Evolutionary conservation across 345 rosid genomes (phyloP).

Genomic region (Hibiscus trionum): DNA sequence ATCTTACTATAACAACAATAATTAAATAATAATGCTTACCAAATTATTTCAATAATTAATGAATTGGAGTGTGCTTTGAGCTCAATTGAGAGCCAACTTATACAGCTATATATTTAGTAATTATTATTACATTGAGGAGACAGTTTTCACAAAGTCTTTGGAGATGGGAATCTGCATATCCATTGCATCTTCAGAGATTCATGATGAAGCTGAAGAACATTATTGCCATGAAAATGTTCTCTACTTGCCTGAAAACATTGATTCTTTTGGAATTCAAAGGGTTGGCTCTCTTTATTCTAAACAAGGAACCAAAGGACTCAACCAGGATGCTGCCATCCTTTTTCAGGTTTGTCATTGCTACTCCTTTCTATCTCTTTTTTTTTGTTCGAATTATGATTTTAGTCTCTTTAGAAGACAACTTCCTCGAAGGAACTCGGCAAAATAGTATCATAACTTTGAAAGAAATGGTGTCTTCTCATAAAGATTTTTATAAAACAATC

Average conservation of each 20-base stretch:
- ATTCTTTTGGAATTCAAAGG: conserved; percentile 9
- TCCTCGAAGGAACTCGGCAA: too few relatives aligned
- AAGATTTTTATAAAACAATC: too few relatives aligned
- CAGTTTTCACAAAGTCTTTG: conserved; percentile 13
- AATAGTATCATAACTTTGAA: too few relatives aligned
- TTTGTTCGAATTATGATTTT: not conserved
- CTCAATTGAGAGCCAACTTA: conserved; percentile 29
- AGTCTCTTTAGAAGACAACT: not conserved
- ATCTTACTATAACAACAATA: conserved; percentile 9
- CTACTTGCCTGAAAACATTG: not conserved
- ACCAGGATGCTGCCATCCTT: conserved; percentile 77
- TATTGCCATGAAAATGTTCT: conserved; percentile 14
- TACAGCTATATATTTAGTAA: not conserved
- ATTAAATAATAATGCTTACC: not conserved
- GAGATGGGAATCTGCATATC: conserved; percentile 24
- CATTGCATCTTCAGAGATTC: conserved; percentile 20
- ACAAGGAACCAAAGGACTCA: conserved; percentile 63
- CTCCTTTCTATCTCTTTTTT: not conserved
- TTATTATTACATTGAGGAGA: conserved; percentile 8
- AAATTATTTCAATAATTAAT: conserved; percentile 17
- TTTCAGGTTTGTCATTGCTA: conserved; percentile 33
- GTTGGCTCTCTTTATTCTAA: conserved; percentile 50
- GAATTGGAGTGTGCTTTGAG: conserved; percentile 24
- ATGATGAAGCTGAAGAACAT: conserved; percentile 13
- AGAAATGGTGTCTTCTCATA: too few relatives aligned